These are phyloP conservation scores for Candida arabinofermentans DNA, from an alignment of 805 yeast genomes.

Conservation along the genomic window DNA sequence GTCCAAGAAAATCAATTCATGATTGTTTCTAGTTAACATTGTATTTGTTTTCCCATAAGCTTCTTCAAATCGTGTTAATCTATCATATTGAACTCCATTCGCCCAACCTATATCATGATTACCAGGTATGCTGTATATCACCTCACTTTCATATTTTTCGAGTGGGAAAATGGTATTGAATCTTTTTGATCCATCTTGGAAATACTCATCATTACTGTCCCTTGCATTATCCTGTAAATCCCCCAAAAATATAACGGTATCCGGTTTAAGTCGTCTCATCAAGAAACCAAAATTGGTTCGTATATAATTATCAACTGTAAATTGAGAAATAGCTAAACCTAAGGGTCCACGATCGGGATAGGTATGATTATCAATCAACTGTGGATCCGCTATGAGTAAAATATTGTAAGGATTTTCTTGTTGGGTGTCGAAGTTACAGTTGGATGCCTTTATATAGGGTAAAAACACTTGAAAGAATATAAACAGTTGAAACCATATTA, in stretches of 20 bases:
- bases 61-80: slow-evolving; percentile 59
- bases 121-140: slow-evolving; percentile 59
- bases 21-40: slow-evolving; percentile 55
- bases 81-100: slow-evolving; percentile 53
- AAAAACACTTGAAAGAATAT: slow-evolving; percentile 10
- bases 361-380: slow-evolving; percentile 82
- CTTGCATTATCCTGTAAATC: slow-evolving; percentile 96
- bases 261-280: slow-evolving; percentile 67
- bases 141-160: slow-evolving; percentile 44
- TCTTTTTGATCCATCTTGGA: slow-evolving; percentile 56
- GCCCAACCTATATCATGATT: slow-evolving; percentile 98
- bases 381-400: slow-evolving; percentile 84
- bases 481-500: slow-evolving; percentile 11
- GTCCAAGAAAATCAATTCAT: slow-evolving; percentile 73
- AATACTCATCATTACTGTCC: slow-evolving; percentile 70
- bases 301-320: slow-evolving; percentile 73
- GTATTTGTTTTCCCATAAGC: slow-evolving; percentile 72
- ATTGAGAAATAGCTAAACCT: slow-evolving; percentile 50
- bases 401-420: slow-evolving; percentile 10
- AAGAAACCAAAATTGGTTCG: slow-evolving; percentile 60
- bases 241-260: slow-evolving; percentile 76
- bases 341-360: slow-evolving; percentile 61
- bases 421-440: slow-evolving; percentile 7
- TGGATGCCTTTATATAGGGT: slow-evolving; percentile 5
- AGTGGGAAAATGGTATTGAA: slow-evolving; percentile 56